Evolutionary conservation across 257 asterid species (phyloP).

Genomic region (Solanum okadae): DNA sequence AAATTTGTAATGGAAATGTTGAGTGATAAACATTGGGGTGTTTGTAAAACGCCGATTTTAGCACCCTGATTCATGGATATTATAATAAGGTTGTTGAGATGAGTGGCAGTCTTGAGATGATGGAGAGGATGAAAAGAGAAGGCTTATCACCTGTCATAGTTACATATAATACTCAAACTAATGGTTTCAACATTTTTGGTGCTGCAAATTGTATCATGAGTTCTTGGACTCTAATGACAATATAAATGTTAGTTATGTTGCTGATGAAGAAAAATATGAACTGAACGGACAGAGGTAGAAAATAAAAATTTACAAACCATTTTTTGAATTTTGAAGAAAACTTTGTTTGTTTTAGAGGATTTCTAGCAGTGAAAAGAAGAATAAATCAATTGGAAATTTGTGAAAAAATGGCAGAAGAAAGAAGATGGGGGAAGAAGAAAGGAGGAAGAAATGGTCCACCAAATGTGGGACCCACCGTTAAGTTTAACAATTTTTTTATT

Average conservation of each 20-base stretch:
- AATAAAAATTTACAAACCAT: too few species aligned
- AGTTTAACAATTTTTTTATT: too few species aligned
- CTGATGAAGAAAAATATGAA: neutral
- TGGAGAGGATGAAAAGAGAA: neutral
- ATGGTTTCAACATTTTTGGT: conserved; percentile 56
- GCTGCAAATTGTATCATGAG: conserved; percentile 46
- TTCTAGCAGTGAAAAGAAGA: too few species aligned
- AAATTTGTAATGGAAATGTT: conserved; percentile 45
- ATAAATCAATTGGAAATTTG: too few species aligned
- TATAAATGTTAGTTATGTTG: neutral
- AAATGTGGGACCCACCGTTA: too few species aligned
- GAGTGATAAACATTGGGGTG: conserved; percentile 12
- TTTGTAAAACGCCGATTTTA: conserved; percentile 44
- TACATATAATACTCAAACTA: conserved; percentile 63
- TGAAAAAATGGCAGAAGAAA: too few species aligned
- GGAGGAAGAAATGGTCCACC: too few species aligned
- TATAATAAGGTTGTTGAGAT: conserved; percentile 41
- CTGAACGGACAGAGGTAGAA: too few species aligned
- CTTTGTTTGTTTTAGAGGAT: too few species aligned
- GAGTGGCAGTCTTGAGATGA: conserved; percentile 33
- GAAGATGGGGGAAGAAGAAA: too few species aligned
- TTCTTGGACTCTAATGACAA: conserved; percentile 17
- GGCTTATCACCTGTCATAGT: conserved; percentile 52
- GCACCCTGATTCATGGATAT: conserved; percentile 52
- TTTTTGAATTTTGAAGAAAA: too few species aligned